These are phyloP conservation scores for Boletellus sp. DNA, from an alignment of 768 basidiomycete species.

Conservation along the genomic window DNA sequence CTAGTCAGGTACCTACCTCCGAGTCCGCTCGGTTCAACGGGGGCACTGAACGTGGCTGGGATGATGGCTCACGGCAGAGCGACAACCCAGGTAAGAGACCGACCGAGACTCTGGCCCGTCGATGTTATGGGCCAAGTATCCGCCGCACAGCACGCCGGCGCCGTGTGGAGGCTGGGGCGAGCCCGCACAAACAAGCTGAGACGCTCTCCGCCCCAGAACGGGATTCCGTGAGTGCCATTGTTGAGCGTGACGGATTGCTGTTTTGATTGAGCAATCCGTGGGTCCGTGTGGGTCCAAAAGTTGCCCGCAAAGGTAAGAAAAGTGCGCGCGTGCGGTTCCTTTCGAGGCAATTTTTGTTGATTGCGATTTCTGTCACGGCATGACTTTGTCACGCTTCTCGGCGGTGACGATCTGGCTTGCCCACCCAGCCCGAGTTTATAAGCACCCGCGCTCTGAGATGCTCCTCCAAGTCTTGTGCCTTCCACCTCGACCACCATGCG, in stretches of 20 bases:
- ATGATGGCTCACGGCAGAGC: no score
- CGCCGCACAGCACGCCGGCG: no score
- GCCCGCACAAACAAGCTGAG: no score
- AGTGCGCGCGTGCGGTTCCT: constrained; percentile 1
- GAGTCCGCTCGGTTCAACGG: no score
- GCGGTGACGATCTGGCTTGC: constrained; percentile 1
- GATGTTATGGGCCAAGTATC: no score
- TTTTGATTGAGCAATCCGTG: constrained; percentile 12
- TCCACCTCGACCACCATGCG: constrained; percentile 24
- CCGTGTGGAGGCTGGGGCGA: no score
- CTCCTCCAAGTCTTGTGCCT: background rate
- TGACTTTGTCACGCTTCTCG: constrained; percentile 23
- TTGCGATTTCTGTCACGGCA: constrained; percentile 32
- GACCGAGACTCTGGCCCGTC: no score
- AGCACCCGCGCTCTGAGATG: constrained; percentile 12
- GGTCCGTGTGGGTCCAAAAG: constrained; percentile 30
- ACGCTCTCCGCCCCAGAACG: no score
- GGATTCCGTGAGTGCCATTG: background rate
- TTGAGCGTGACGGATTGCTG: constrained; percentile 25
- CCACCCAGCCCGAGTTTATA: constrained; percentile 23
- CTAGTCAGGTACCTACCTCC: no score
- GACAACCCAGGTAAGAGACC: no score
- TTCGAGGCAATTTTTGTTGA: constrained; percentile 24
- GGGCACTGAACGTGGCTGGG: no score
- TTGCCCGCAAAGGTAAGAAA: constrained; percentile 20